Conservation (phyloP, 164 flowering plant genomes). For the Brasenia schreberi region DNA sequence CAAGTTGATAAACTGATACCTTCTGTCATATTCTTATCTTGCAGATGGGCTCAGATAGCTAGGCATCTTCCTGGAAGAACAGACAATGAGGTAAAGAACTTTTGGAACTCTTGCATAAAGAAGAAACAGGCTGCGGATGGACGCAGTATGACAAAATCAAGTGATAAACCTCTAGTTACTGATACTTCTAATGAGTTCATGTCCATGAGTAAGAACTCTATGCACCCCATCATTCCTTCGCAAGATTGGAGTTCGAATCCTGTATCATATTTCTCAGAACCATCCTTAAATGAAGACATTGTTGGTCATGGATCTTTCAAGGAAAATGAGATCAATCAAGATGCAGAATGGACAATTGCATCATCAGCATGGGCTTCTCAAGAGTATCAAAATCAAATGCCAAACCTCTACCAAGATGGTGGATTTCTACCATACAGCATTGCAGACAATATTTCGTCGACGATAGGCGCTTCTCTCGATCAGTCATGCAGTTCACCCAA, state of each 20-base stretch:
- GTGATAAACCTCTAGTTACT: not conserved
- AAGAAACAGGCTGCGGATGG: slow-evolving; percentile 41
- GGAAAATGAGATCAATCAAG: not conserved
- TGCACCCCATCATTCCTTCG: not conserved
- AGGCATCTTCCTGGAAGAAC: slow-evolving; percentile 86
- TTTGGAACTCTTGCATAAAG: slow-evolving; percentile 88
- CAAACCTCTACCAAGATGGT: not conserved
- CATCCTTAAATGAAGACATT: not conserved
- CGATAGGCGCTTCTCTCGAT: not conserved
- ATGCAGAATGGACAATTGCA: not conserved
- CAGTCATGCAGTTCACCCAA: not conserved
- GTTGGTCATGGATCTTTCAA: not conserved
- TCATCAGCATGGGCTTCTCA: not conserved
- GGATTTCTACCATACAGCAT: not conserved
- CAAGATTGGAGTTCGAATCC: not conserved
- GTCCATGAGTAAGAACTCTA: not conserved
- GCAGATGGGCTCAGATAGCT: slow-evolving; percentile 92
- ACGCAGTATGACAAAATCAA: not conserved
- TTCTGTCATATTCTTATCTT: not conserved
- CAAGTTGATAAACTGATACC: not conserved
- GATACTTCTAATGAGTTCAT: not conserved
- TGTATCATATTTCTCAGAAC: not conserved
- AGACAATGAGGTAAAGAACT: slow-evolving; percentile 91
- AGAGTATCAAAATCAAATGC: not conserved
- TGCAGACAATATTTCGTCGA: not conserved